Evolutionary conservation across 2,329 filamentous ascomycete species (phyloP), one percentile per base, ranked within the genome.

Genomic region (Fusarium protoensiforme): DNA sequence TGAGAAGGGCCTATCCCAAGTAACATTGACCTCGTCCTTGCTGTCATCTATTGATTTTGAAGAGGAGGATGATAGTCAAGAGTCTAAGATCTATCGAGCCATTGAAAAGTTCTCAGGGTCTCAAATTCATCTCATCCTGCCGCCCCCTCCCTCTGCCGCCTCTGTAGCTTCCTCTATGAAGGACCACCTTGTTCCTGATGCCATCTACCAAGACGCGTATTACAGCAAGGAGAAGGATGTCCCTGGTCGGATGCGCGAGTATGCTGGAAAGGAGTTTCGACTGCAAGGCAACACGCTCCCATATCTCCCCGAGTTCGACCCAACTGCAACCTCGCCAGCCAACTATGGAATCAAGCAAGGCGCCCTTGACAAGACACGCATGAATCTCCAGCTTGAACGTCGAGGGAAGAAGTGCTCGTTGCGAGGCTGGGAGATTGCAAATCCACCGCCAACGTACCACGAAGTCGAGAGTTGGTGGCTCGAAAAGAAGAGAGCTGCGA

Each of bases 181-280:
- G 10, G 78, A 79, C 2, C 51, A 78, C 35, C 41, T 68, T 16
- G 46, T 91, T 10, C 92, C 93, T 0, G 86, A 92, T 66, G 88
- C 93, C 16, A 88, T 98, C 57, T 97, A 98, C 72, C 93, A 95
- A 80, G 92, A 95, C 78, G 92, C 95, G 1, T 95, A 92, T 78
- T 98, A 98, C 79, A 93, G 95, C 75, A 87, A 93, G 31, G 94
- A 97, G 69, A 87, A 87, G 59, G 96, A 98, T 81, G 93, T 98
- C 0, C 95, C 95, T 14, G 88, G 92, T 41, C 89, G 92, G 61
- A 83, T 88, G 35, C 88, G 94, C 61, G 94, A 98, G 81, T 98
- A 98, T 83, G 96, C 93, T 8, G 96, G 96, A 5, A 91, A 91
- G 75, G 93, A 97, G 76, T 98, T 97, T 79, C 92, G 90, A 66